phyloP scores from a whole-genome alignment of 164 flowering plant species.

The Buxus sempervirens region DNA sequence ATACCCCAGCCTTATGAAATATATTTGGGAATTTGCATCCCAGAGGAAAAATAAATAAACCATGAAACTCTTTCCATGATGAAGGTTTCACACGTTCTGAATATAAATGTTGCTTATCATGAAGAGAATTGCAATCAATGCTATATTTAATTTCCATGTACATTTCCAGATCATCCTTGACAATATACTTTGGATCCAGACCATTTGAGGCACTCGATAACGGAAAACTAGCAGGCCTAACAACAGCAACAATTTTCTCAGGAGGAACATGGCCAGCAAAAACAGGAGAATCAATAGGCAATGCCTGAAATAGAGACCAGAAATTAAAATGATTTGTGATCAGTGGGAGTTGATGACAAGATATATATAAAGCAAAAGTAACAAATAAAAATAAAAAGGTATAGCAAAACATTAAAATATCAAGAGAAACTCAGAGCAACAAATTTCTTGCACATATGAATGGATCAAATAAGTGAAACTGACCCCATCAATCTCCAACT shows the following conservation, averaged over 20 bases:
- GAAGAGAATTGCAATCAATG: conserved; percentile 2
- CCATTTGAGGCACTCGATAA: conserved; percentile 22
- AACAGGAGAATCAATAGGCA: conserved; percentile 33
- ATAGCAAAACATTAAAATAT: background rate
- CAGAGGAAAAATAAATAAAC: conserved; percentile 58
- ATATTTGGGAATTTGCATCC: conserved; percentile 30
- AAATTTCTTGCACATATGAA: background rate
- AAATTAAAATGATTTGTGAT: background rate
- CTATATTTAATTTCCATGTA: conserved; percentile 32
- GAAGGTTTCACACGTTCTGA: conserved; percentile 31
- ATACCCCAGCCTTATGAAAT: conserved; percentile 52
- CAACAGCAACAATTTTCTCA: conserved; percentile 51
- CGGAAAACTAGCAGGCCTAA: conserved; percentile 52
- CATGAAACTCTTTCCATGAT: conserved; percentile 40
- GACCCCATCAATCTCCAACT: conserved; percentile 63
- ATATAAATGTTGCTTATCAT: conserved; percentile 22
- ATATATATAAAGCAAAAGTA: no score
- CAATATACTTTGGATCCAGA: conserved; percentile 55
- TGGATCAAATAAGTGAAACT: conserved; percentile 13
- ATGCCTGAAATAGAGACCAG: conserved; percentile 37
- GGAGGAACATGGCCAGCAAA: conserved; percentile 56
- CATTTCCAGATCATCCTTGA: conserved; percentile 44
- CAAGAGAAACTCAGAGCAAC: background rate
- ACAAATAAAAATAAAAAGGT: no score
- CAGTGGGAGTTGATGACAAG: no score